Evolutionary conservation across 371 early-diverging fungal genomes (phyloP).

Genomic region (Apophysomyces elegans): DNA sequence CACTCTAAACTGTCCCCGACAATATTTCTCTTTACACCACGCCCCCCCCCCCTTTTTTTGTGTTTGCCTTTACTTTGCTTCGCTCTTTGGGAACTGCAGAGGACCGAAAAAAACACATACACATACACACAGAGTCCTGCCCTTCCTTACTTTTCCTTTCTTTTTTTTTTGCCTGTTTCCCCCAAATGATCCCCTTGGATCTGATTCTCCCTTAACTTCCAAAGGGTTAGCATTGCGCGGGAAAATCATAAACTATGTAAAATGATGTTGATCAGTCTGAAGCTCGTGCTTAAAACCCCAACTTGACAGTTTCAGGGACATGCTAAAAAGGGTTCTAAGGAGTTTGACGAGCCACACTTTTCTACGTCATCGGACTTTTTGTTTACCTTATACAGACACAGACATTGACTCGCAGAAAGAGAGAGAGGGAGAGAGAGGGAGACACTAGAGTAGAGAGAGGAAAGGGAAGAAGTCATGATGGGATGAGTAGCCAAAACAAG

Average conservation of each 20-base stretch:
- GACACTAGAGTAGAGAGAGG: neutral
- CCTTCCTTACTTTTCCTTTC: neutral
- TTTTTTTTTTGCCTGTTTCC: neutral
- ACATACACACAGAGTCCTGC: neutral
- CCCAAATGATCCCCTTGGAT: too few relatives aligned
- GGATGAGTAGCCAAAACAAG: neutral
- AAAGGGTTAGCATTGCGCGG: neutral
- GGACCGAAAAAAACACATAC: neutral
- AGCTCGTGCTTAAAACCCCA: neutral
- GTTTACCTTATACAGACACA: neutral
- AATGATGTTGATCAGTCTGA: too few relatives aligned
- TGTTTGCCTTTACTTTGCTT: neutral
- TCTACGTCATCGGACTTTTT: neutral
- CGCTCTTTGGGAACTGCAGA: neutral
- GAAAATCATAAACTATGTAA: neutral
- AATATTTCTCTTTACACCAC: neutral
- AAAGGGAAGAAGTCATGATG: neutral
- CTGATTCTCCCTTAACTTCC: neutral
- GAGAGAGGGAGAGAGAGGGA: neutral
- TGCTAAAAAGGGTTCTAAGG: too few relatives aligned
- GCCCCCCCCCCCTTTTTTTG: neutral
- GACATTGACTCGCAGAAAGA: neutral
- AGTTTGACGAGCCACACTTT: too few relatives aligned
- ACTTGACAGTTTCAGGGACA: neutral
- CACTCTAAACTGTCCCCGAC: constrained; percentile 10